Evolutionary conservation across 2,329 filamentous ascomycete species (phyloP), one percentile per base, ranked within the genome.

Genomic region (Cercospora sp.): DNA sequence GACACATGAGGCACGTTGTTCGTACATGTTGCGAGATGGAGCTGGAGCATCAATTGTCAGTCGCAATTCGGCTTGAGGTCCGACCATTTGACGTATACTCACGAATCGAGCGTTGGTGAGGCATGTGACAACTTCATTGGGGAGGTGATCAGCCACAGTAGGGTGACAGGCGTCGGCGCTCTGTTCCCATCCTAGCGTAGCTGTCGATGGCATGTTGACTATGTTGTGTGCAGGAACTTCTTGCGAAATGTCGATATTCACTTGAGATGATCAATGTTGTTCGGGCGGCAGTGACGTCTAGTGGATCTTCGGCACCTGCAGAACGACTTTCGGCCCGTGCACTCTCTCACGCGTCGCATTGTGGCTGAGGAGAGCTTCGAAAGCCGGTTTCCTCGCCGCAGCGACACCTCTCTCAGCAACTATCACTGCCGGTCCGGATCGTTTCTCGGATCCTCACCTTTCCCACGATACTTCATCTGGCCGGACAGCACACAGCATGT

Each of bases 71-170:
- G 57, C 40, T 26, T 58, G 45, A 51, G n/a, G 21, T 45, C 21
- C 13, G 34, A 16, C 40, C 40, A 26, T 49, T 58, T n/a, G 68
- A 43, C 61, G 69, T 34, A 65, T 82, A 86, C 82, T 69, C 87
- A 97, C 93, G 82, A 97, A 99, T 75, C 94, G 90, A 61, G 94
- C 93, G 82, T 97, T 98, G 78, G 97, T 90, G 26, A 99, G 88
- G 78, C 94, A 97, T 76, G 93, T 90, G 12, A 95, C 87, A 24
- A 98, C 95, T 80, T 97, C 94, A 3, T 86, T 83, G 0, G 95
- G 95, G 2, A 98, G 86, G 8, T 86, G 86, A 67, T 85, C 85
- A 43, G 91, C 90, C 68, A 87, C 80, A 78, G 90, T 88, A 71
- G 89, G 90, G 80, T 93, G 85, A 55, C 88, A 92, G 66, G 90